These are phyloP conservation scores for Leptodermis oblonga DNA, from an alignment of 257 asterid species.

Conservation along the genomic window DNA sequence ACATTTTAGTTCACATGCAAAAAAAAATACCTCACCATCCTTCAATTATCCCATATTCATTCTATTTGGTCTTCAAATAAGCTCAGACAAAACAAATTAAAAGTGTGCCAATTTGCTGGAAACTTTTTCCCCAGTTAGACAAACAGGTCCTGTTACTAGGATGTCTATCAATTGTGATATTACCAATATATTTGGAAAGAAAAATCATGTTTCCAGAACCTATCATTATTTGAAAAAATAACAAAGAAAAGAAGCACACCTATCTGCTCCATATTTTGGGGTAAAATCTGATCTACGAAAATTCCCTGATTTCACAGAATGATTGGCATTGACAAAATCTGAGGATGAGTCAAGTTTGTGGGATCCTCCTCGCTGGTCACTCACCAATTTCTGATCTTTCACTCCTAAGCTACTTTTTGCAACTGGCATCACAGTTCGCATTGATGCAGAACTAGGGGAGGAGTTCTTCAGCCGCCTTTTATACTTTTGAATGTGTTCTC, in stretches of 20 bases:
- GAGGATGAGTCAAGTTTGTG: constrained; percentile 63
- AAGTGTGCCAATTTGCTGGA: neutral
- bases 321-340: constrained; percentile 45
- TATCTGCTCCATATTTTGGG: constrained; percentile 56
- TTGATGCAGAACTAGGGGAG: constrained; percentile 48
- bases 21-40: neutral
- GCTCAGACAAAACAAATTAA: neutral
- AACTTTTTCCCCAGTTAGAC: neutral
- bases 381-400: constrained; percentile 56
- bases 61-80: neutral
- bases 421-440: constrained; percentile 39
- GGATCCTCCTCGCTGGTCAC: constrained; percentile 56
- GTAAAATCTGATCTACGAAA: constrained; percentile 52
- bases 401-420: constrained; percentile 41
- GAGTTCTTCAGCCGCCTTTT: constrained; percentile 67
- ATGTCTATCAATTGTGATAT: too few species aligned
- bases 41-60: neutral
- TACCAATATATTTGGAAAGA: neutral
- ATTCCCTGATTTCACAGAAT: constrained; percentile 49
- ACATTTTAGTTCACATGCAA: neutral
- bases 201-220: neutral
- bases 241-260: constrained; percentile 46
- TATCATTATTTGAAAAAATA: neutral
- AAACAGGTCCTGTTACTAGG: neutral
- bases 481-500: constrained; percentile 85